Base-by-base conservation (phyloP, 176 grass and related monocot genomes). In the Triticum timopheevii region DNA sequence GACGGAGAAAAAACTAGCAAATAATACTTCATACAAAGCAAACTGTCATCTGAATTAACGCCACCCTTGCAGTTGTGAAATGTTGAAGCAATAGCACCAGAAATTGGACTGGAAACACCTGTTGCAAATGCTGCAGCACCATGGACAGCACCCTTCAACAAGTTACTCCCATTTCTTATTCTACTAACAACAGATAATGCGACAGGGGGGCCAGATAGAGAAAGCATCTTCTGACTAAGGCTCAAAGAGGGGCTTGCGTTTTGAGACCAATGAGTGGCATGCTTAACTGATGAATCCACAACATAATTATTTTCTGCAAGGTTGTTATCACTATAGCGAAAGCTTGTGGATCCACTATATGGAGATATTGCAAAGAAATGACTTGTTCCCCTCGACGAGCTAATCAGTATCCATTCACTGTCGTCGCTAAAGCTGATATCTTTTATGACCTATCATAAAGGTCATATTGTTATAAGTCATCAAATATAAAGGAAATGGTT, bases 351-450 rank as follows among this genome's bases (percentile, higher is more conserved):
- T 69, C 81, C 84, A 61, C 91, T 86, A 64, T 94, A 91, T 69
- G 90, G 94, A 86, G 90, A 94, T 56, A 96, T 94, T 69, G 90
- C 89, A 77, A 93, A 99, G 73, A 99, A 68, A 88, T 99, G 97
- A 73, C 92, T 92, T 76, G 97, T 99, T 66, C 94, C 97, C 67
- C 90, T 92, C 44, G 97, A 99, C 47, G 93, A 96, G 85, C 94
- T 99, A 85, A 99, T 96, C 94, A 96, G 94, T 93, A 99, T 96
- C 97, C 97, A 99, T 50, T 99, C 88, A 72, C 94, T 96, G 65
- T 96, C 92, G 42, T 94, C 94, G n/a, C 97, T 99, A 83, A 98
- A 98, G 75, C 93, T 99, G 78, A 99, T 91, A 64, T 99, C 97
- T 86, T 99, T 95, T 92, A 96, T 99, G 64, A 99, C 89, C 97